Evolutionary conservation across 1,284 basidiomycete species (phyloP).

Genomic region (Rhodofomes roseus): DNA sequence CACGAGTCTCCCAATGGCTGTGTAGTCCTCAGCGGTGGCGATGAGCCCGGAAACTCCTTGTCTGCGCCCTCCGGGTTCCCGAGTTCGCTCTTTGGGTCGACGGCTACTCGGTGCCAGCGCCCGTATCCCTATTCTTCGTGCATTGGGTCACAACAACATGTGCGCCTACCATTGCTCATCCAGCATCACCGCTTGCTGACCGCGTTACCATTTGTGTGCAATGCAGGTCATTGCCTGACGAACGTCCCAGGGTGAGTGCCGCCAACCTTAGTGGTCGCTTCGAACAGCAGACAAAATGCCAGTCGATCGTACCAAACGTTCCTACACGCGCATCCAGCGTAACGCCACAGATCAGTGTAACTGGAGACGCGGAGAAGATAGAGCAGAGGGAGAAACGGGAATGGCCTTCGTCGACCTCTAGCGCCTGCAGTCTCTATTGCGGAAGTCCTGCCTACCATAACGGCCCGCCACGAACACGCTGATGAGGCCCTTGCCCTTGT

Average conservation of each 20-base stretch:
- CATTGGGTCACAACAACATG: constrained; percentile 12
- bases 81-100: background rate
- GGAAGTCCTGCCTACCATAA: too few relatives aligned
- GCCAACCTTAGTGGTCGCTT: constrained; percentile 83
- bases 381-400: constrained; percentile 66
- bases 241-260: constrained; percentile 75
- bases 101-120: background rate
- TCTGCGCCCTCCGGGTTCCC: background rate
- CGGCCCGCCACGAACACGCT: background rate
- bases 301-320: constrained; percentile 32
- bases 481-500: too few relatives aligned
- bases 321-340: constrained; percentile 59
- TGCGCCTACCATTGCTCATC: constrained; percentile 10
- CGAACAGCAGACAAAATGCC: constrained; percentile 70
- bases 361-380: constrained; percentile 59
- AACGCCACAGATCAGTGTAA: constrained; percentile 38
- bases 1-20: too few relatives aligned
- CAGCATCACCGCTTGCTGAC: constrained; percentile 14
- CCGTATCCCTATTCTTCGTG: background rate
- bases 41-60: too few relatives aligned
- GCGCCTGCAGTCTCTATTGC: background rate
- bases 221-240: constrained; percentile 76
- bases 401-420: constrained; percentile 41
- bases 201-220: background rate
- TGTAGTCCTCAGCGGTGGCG: too few relatives aligned